Base-by-base conservation (phyloP, 345 rosid genomes). In the Dimocarpus longan region DNA sequence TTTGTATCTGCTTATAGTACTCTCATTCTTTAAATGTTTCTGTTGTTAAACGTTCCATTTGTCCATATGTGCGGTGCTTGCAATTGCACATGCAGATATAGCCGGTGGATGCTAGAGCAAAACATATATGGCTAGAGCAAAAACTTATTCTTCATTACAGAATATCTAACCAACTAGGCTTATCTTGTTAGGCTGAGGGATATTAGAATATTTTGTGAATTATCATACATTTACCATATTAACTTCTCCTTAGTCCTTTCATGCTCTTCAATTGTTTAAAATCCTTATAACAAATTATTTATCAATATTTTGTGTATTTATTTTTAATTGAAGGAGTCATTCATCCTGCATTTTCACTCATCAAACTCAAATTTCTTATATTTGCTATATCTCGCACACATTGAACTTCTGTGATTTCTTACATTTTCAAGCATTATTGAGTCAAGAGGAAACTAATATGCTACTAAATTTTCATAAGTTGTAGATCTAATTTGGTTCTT, bases 401-500 rank as follows among this genome's bases (percentile, higher is more conserved):
- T 56, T 44, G 19, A 32, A 72, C 16, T 52, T 44, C n/a, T 50
- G 4, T 37, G 15, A 39, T 79, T 28, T 56, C 52, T 66, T 66
- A 59, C 19, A 24, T 24, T 64, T 42, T 76, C 46, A 10, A 40
- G 72, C 62, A 2, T 26, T 44, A 11, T 67, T 76, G 67, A 40
- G 21, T 54, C 75, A n/a, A 32, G 67, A 66, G 4, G 62, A 40
- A 76, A 13, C 28, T 52, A 57, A 43, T 22, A 13, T 68, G 80
- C 65, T 57, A 37, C 26, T 56, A 68, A 15, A 28, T n/a, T 70
- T 50, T 40, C 42, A 15, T 16, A 18, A 60, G 18, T 63, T 43
- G 71, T 65, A 69, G 44, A 70, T 64, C 48, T 86, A 63, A 86
- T 68, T 19, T 42, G 32, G 0, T 81, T 81, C 26, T 54, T 52